Percentiles rank a stretch among this genome's conserved stretches.
Conservation (phyloP, 2,329 filamentous ascomycete species). For the Coleophoma crateriformis region DNA sequence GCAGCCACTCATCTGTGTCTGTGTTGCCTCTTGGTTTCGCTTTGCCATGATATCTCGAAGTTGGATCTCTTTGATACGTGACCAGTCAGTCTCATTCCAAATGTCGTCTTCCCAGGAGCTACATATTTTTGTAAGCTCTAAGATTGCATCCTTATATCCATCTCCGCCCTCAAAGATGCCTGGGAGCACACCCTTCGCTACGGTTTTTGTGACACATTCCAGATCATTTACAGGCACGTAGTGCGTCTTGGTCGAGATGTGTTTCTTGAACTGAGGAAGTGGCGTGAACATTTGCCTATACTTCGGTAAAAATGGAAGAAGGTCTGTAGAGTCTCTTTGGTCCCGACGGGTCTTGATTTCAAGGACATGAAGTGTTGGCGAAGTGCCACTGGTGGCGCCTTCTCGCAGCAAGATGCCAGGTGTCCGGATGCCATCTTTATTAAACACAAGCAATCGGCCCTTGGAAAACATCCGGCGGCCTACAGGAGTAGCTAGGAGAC, state of each 20-base stretch:
- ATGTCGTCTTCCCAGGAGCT: conserved; percentile 66
- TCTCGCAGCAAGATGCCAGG: conserved; percentile 76
- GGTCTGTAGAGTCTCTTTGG: conserved; percentile 72
- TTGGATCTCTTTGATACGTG: conserved; percentile 74
- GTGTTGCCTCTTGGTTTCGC: conserved; percentile 56
- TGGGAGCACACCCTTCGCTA: conserved; percentile 52
- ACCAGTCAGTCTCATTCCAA: conserved; percentile 83
- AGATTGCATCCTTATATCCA: conserved; percentile 48
- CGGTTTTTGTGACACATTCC: conserved; percentile 74
- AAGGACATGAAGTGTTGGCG: conserved; percentile 69
- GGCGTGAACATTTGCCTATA: conserved; percentile 65
- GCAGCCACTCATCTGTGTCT: conserved; percentile 60
- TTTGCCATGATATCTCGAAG: conserved; percentile 75
- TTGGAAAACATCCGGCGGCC: conserved; percentile 74
- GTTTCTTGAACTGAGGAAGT: conserved; percentile 59
- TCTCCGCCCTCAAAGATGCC: conserved; percentile 52
- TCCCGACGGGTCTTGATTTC: conserved; percentile 67
- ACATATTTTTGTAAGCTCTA: conserved; percentile 64
- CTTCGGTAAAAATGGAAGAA: conserved; percentile 73
- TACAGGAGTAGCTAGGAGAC: conserved; percentile 72
- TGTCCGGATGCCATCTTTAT: conserved; percentile 76
- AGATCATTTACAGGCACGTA: conserved; percentile 73
- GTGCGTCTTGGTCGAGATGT: conserved; percentile 62
- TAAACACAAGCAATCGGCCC: conserved; percentile 77
- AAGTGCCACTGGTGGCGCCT: conserved; percentile 58